A percentile compares a stretch with the other conserved stretches of the same genome.
phyloP scores from a whole-genome alignment of 225 moss, liverwort and hornwort species.

The Polytrichum commune region DNA sequence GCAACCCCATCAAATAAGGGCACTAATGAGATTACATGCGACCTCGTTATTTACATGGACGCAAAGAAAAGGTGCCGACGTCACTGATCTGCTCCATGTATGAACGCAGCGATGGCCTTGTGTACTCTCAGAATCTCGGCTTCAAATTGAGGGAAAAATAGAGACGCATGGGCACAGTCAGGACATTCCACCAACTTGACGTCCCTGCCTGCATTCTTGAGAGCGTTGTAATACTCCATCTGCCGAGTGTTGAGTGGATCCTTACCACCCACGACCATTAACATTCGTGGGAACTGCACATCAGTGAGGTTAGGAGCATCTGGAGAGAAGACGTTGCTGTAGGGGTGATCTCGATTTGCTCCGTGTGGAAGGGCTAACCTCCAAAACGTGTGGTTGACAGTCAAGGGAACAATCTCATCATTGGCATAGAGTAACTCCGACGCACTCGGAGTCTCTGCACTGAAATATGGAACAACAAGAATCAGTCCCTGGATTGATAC shows the following conservation, averaged over 20 bases:
- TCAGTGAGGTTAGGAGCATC: background rate
- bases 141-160: background rate
- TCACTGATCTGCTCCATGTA: background rate
- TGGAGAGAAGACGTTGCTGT: background rate
- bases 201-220: slow-evolving; percentile 5
- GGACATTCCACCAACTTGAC: background rate
- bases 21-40: too few relatives aligned
- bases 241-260: background rate
- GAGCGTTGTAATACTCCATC: background rate
- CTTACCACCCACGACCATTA: background rate
- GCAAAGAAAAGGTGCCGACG: too few relatives aligned
- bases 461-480: background rate
- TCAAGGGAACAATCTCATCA: background rate
- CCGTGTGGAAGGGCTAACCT: background rate
- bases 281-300: background rate
- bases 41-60: too few relatives aligned
- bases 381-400: background rate
- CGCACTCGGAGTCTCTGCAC: background rate
- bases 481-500: background rate
- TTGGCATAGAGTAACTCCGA: slow-evolving; percentile 1
- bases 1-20: too few relatives aligned
- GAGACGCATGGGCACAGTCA: background rate
- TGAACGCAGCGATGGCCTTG: background rate
- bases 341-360: slow-evolving; percentile 5
- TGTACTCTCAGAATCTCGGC: background rate